Evolutionary conservation across 176 grass and related monocot genomes (phyloP).

Genomic region (Cocos nucifera): DNA sequence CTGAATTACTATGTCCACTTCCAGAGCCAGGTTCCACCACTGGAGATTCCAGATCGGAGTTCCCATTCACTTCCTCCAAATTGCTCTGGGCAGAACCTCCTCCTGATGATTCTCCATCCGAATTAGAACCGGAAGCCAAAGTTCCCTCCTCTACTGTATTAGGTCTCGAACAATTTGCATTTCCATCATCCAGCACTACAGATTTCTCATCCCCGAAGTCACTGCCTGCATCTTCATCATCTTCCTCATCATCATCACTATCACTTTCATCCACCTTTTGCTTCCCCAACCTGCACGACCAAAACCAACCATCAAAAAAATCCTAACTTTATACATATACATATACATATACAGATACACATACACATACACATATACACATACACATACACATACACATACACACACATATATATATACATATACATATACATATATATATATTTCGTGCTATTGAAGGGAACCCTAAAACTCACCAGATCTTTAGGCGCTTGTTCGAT

Average conservation of each 20-base stretch:
- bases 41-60: constrained; percentile 17
- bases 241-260: constrained; percentile 49
- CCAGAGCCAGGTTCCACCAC: constrained; percentile 13
- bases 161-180: constrained; percentile 38
- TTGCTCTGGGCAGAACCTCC: constrained; percentile 30
- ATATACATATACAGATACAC: too few relatives aligned
- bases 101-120: constrained; percentile 56
- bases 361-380: too few relatives aligned
- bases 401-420: too few relatives aligned
- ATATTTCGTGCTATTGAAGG: not conserved
- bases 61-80: constrained; percentile 39
- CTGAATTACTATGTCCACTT: constrained; percentile 23
- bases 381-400: too few relatives aligned
- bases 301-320: constrained; percentile 13
- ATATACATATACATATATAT: too few relatives aligned
- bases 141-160: constrained; percentile 34
- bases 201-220: constrained; percentile 39
- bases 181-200: constrained; percentile 45
- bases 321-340: too few relatives aligned
- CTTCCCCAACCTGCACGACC: constrained; percentile 66
- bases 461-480: constrained; percentile 43
- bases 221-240: constrained; percentile 35
- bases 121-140: constrained; percentile 41
- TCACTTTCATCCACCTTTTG: constrained; percentile 62
- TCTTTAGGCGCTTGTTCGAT: constrained; percentile 75